Evolutionary conservation across 345 rosid genomes (phyloP), one percentile per base, ranked within the genome.

Genomic region (Ailanthus altissimus): DNA sequence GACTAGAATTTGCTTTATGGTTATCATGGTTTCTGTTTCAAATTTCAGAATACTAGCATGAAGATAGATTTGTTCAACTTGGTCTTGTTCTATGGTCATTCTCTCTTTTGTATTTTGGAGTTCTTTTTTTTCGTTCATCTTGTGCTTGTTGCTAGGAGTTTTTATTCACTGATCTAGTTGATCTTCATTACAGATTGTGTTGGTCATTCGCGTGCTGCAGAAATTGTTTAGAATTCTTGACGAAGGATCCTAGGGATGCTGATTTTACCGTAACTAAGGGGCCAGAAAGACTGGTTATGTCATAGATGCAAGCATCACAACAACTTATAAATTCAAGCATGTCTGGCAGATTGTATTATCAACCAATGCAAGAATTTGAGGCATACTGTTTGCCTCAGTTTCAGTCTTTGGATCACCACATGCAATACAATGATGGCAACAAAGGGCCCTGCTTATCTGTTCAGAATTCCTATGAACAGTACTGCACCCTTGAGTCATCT

Each of bases 401-500:
- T 76, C 87, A 82, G 65, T 72, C 83, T 46, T 25, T 73, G 65
- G 86, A 84, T 51, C 86, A 61, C 59, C 81, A 72, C 38, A 67
- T 80, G 26, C 65, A 65, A 79, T 79, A 72, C 80, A 77, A 53
- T 77, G 84, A 80, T 25, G 50, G 81, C 70, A 67, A 72, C 67
- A 72, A 67, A 50, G 81, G 76, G 70, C 47, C 66, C 59, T 80
- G 80, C 66, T 72, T 84, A 74, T 73, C 84, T 59, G 40, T 80
- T 79, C 77, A 74, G 74, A 84, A 79, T 82, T 75, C 88, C 45
- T 70, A n/a, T 46, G 88, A 83, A 60, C 85, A 72, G 26, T 89
- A 79, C 77, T 90, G 97, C 84, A 86, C 87, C 20, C 84, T 83
- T 32, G 97, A 92, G 81, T 90, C 91, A 70, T 89, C 90, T 74